These are phyloP conservation scores for Fusarium paranaense DNA, from an alignment of 2,329 filamentous ascomycete species.

Conservation along the genomic window DNA sequence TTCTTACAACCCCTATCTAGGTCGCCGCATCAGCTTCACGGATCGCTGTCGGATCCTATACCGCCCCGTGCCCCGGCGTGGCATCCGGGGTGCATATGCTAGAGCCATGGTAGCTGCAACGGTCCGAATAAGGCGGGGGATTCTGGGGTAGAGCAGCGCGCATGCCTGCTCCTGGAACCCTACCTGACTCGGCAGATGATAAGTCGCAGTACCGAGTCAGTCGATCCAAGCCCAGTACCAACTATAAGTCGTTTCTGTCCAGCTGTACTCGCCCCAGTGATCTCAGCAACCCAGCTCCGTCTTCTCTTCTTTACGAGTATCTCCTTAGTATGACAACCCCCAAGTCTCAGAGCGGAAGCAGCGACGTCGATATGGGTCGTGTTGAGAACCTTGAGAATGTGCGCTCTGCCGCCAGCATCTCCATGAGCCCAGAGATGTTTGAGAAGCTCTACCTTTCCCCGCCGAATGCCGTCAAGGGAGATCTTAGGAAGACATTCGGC, in stretches of 20 bases:
- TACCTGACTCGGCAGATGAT: not conserved
- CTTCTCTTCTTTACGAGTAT: not conserved
- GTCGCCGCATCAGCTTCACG: not conserved
- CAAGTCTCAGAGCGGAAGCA: not conserved
- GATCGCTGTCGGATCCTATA: not conserved
- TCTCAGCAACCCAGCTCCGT: not conserved
- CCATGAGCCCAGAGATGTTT: slow-evolving; percentile 68
- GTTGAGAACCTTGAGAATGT: slow-evolving; percentile 11
- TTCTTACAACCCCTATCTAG: not conserved
- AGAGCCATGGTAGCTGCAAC: not conserved
- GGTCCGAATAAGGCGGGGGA: not conserved
- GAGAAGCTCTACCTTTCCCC: slow-evolving; percentile 71
- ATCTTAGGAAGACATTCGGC: slow-evolving; percentile 65
- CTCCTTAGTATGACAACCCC: not conserved
- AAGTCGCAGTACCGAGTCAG: not conserved
- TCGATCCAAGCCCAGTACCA: not conserved
- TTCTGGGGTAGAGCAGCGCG: not conserved
- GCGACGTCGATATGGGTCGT: not conserved
- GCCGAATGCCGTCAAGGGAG: slow-evolving; percentile 61
- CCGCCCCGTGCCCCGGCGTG: not conserved
- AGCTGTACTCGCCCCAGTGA: not conserved
- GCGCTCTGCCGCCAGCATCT: slow-evolving; percentile 49
- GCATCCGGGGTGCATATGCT: not conserved
- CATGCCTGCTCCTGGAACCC: not conserved
- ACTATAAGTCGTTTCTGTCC: not conserved